Percentiles rank a stretch among this genome's conserved stretches.
Conservation (phyloP, 2,329 filamentous ascomycete species). For the Colletotrichum echinochloae region DNA sequence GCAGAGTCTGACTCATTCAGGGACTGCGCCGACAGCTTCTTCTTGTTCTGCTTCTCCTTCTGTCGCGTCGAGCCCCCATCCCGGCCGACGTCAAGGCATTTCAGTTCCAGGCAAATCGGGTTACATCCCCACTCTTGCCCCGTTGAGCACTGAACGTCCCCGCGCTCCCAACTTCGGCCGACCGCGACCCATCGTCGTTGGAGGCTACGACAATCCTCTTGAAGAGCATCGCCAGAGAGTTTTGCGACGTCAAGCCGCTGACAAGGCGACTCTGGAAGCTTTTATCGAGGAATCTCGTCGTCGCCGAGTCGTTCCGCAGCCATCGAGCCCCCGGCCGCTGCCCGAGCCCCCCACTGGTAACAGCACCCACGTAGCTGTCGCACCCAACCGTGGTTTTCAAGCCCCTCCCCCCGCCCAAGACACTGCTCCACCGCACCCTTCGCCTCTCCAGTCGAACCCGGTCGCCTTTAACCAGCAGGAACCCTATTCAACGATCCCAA, state of each 20-base stretch:
- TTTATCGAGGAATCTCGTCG: constrained; percentile 11
- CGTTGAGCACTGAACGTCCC: constrained; percentile 26
- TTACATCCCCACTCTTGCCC: constrained; percentile 36
- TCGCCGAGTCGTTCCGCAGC: constrained; percentile 1
- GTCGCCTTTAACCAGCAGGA: constrained; percentile 34
- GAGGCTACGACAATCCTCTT: constrained; percentile 38
- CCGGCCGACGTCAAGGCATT: constrained; percentile 25
- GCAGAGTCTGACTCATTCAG: not conserved
- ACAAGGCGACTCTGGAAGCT: constrained; percentile 10
- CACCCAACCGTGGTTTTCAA: constrained; percentile 19
- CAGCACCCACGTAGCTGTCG: constrained; percentile 16
- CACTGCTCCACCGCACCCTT: constrained; percentile 37
- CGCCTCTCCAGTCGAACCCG: constrained; percentile 38
- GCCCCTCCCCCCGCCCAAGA: constrained; percentile 31
- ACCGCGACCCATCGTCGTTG: constrained; percentile 38
- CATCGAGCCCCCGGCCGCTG: constrained; percentile 19
- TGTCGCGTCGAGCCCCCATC: not conserved
- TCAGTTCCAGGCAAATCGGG: constrained; percentile 28
- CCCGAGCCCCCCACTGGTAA: constrained; percentile 33
- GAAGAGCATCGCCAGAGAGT: constrained; percentile 31
- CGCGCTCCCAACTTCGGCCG: constrained; percentile 23
- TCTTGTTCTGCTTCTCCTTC: not conserved
- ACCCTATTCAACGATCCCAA: constrained; percentile 19
- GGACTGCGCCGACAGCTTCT: not conserved
- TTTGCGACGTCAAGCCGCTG: constrained; percentile 25